Evolutionary conservation across 2,329 filamentous ascomycete species (phyloP), one percentile per base, ranked within the genome.

Genomic region (Pestalotiopsis sp.): DNA sequence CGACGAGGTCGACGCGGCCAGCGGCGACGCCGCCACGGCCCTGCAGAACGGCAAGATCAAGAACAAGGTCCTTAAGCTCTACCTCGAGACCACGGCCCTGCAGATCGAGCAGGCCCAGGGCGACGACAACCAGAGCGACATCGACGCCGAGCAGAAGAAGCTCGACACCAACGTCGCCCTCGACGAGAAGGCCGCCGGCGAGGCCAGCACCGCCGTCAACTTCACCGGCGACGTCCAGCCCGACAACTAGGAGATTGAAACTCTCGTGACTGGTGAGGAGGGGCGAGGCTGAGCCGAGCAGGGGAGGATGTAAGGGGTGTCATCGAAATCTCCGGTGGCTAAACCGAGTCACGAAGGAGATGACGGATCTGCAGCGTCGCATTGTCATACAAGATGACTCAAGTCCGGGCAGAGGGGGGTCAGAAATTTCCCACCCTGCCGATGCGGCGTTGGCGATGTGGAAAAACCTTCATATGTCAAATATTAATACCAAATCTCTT

Each of bases 11-110:
- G 80, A 77, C 13, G 82, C 81, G 3, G 85, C 86, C 9, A 81
- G 77, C 27, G 79, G 77, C 36, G 75, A 79, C 13, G 77, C 80
- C 2, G 82, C 80, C 0, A 83, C 80, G 52, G 84, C 85, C 12
- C 80, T 88, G 17, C 80, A 86, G 78, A 81, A 81, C 64, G 86
- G 87, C 73, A 88, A 88, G 80, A 88, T 83, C 74, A 88, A 88
- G 82, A 89, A 88, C 80, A 88, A 88, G 81, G 85, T 89, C 27
- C 77, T 88, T 66, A 89, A 89, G 80, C 78, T 89, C 63, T 81
- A 84, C 78, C 83, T 87, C 17, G 83, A 87, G 73, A 82, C 86
- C 2, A 74, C 87, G 68, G 79, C 80, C 60, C 80, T 88, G 56
- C 78, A 86, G 77, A 85, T 88, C 66, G 77, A 88, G 75, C 79